Evolutionary conservation across 768 basidiomycete species (phyloP).

Genomic region (Tephrocybe sp.): DNA sequence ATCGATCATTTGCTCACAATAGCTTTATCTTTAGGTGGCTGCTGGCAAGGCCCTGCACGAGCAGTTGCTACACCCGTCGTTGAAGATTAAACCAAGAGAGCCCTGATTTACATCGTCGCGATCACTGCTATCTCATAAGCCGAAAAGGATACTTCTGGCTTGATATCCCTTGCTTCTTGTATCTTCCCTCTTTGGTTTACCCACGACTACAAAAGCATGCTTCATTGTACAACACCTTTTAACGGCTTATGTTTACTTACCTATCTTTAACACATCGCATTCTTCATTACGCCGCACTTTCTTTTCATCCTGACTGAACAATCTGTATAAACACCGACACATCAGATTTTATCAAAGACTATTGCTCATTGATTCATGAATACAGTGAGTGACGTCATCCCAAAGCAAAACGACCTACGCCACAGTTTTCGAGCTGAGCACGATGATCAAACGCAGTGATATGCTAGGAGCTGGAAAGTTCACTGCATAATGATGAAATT

Average conservation of each 20-base stretch:
- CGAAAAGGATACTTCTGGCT: conserved; percentile 1
- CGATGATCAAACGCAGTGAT: no score
- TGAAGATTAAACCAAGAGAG: conserved; percentile 19
- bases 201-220: neutral
- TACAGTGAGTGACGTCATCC: no score
- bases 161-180: conserved; percentile 1
- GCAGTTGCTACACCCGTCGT: conserved; percentile 71
- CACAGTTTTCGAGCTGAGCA: no score
- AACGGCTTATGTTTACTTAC: neutral
- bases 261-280: conserved; percentile 4
- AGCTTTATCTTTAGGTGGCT: conserved; percentile 53
- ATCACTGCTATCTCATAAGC: neutral
- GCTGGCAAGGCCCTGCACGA: conserved; percentile 96
- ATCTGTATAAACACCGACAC: neutral
- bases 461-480: no score
- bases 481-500: no score
- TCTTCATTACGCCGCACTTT: neutral
- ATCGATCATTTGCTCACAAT: conserved; percentile 5
- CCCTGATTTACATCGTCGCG: neutral
- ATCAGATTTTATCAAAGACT: neutral
- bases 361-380: no score
- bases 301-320: neutral
- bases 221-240: conserved; percentile 12
- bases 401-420: no score
- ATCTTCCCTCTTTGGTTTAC: conserved; percentile 1